A percentile compares a stretch with the other conserved stretches of the same genome.
Conservation (phyloP, 371 early-diverging fungal genomes). For the Dichotomocladium elegans region DNA sequence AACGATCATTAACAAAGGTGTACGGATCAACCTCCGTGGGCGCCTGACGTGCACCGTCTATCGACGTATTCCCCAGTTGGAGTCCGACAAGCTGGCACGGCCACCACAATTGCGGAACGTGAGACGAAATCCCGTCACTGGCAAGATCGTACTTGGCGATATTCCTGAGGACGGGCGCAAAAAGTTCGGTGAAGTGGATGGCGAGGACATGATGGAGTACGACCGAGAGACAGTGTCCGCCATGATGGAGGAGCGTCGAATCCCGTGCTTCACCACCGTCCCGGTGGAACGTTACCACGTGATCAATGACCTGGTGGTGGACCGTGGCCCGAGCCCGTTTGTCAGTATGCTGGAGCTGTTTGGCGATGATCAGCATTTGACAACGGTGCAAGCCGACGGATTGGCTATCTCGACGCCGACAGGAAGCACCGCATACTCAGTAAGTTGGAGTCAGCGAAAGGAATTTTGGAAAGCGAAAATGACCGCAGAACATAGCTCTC, state of each 20-base stretch:
- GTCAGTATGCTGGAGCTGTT: slow-evolving; percentile 87
- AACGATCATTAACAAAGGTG: slow-evolving; percentile 63
- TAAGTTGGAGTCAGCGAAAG: slow-evolving; percentile 29
- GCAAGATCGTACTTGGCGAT: slow-evolving; percentile 40
- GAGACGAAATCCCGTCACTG: slow-evolving; percentile 36
- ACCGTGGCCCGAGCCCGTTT: slow-evolving; percentile 86
- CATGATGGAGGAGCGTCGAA: slow-evolving; percentile 25
- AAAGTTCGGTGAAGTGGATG: slow-evolving; percentile 41
- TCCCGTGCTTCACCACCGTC: slow-evolving; percentile 28
- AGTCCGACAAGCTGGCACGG: slow-evolving; percentile 13
- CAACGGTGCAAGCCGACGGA: slow-evolving; percentile 88
- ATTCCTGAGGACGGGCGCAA: no score
- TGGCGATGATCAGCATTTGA: slow-evolving; percentile 79
- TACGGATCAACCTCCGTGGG: slow-evolving; percentile 86
- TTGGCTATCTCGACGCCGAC: slow-evolving; percentile 90
- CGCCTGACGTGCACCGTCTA: slow-evolving; percentile 65
- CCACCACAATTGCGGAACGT: slow-evolving; percentile 33
- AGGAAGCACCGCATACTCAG: slow-evolving; percentile 92
- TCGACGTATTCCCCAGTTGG: neutral
- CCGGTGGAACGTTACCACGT: slow-evolving; percentile 52
- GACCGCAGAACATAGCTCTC: slow-evolving; percentile 56
- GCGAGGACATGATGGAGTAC: neutral
- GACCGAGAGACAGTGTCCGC: slow-evolving; percentile 20
- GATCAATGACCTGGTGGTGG: slow-evolving; percentile 78
- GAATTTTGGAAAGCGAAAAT: no score